Evolutionary conservation across 371 early-diverging fungal species (phyloP), one percentile per base, ranked within the genome.

Genomic region (Mortierella sp.): DNA sequence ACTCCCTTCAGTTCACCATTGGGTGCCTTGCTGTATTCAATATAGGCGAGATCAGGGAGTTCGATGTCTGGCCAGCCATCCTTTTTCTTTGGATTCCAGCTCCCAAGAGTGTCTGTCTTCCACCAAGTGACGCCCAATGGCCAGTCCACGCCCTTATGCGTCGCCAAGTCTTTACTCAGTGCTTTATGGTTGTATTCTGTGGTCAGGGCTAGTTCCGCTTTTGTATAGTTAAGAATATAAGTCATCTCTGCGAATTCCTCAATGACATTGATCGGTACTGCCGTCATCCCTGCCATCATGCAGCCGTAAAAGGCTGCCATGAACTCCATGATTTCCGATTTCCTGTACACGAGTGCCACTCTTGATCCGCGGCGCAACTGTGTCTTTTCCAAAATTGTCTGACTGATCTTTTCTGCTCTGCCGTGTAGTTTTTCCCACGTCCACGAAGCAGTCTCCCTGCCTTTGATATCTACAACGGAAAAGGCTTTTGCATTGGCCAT

Each of bases 1-100:
- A 95, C 94, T 52, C 96, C 97, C 80, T 96, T 95, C 9, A 95
- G 86, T 81, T 94, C 94, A 45, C 96, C 95, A 65, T 90, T 91
- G 12, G 90, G 89, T 66, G 93, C 93, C 68, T 95, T 96, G 64
- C 92, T 90, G 72, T 93, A 96, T 80, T 95, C 96, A 47, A 96
- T 89, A 72, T 95, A 96, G 5, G 97, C 97, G n/a, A 93, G 76
- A 37, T 95, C 95, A 1, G 87, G 83, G 0, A 88, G 86, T 47
- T 90, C 87, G 52, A 78, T 84, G 22, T 83, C 74, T 2, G 71
- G 81, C 55, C 78, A 65, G 0, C 84, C 83, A 35, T 90, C 81
- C 63, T 88, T 90, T 55, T 88, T 90, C 62, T 88, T 87, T 22
- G 89, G 87, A 67, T 88, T 85, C 87, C 89, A 88, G 9, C 86